Evolutionary conservation across 371 early-diverging fungal species (phyloP).

Genomic region (Gilbertella persicaria): DNA sequence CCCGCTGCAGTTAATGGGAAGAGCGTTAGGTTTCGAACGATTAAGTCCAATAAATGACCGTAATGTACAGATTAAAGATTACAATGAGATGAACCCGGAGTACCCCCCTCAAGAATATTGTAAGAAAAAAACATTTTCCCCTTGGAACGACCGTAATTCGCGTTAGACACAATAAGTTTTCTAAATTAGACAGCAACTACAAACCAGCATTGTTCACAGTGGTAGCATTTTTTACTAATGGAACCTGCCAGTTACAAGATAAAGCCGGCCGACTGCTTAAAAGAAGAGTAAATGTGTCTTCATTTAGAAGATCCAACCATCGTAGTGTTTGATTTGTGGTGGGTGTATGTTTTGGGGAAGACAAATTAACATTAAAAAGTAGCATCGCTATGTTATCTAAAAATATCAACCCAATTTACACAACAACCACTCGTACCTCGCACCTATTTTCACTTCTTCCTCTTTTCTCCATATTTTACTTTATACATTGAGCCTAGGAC

Average conservation of each 20-base stretch:
- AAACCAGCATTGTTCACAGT: background rate
- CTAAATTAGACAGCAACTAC: background rate
- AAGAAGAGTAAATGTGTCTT: too few relatives aligned
- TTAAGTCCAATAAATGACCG: background rate
- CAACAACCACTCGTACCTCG: too few relatives aligned
- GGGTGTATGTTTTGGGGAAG: too few relatives aligned
- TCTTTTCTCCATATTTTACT: too few relatives aligned
- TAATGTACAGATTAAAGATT: background rate
- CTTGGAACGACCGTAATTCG: background rate
- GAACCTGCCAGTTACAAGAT: conserved; percentile 3
- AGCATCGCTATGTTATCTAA: too few relatives aligned
- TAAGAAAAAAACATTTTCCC: background rate
- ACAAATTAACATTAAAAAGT: too few relatives aligned
- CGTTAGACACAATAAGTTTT: background rate
- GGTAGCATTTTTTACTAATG: conserved; percentile 2
- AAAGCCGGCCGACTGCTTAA: background rate
- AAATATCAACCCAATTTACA: too few relatives aligned
- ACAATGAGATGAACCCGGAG: background rate
- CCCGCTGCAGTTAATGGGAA: background rate
- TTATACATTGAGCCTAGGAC: too few relatives aligned
- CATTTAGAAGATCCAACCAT: too few relatives aligned
- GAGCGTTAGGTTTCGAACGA: background rate
- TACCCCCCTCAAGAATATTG: too few relatives aligned
- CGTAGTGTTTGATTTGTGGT: too few relatives aligned
- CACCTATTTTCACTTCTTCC: too few relatives aligned